phyloP scores from a whole-genome alignment of 2,329 filamentous ascomycete species.

The Colletotrichum melonis region DNA sequence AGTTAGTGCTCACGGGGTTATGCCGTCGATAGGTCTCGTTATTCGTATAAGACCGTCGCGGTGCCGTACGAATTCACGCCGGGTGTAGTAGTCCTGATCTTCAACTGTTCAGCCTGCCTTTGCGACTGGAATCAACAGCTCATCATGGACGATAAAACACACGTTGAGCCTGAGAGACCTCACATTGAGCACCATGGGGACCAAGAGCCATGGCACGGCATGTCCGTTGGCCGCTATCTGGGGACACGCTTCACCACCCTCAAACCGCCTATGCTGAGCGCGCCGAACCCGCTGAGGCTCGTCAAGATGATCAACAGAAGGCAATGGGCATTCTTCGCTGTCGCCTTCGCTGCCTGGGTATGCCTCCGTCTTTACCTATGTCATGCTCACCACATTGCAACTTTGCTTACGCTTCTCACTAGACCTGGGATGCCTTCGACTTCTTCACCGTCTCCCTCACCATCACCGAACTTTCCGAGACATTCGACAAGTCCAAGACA shows the following conservation, averaged over 20 bases:
- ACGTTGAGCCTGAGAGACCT: neutral
- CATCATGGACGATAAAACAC: slow-evolving; percentile 27
- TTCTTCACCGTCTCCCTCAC: slow-evolving; percentile 75
- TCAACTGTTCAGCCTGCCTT: neutral
- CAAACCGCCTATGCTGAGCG: slow-evolving; percentile 66
- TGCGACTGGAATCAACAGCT: neutral
- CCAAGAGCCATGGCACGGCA: slow-evolving; percentile 59
- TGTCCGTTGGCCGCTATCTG: slow-evolving; percentile 59
- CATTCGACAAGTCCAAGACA: slow-evolving; percentile 64
- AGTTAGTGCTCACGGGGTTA: neutral
- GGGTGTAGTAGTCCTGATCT: neutral
- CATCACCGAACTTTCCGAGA: slow-evolving; percentile 62
- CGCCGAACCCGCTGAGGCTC: slow-evolving; percentile 64
- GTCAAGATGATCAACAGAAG: slow-evolving; percentile 59
- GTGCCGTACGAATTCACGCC: neutral
- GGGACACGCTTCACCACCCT: slow-evolving; percentile 65
- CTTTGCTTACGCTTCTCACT: neutral
- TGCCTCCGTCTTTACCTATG: slow-evolving; percentile 30
- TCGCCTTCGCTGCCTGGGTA: slow-evolving; percentile 69
- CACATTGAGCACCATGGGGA: slow-evolving; percentile 37
- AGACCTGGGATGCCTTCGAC: slow-evolving; percentile 75
- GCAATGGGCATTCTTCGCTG: slow-evolving; percentile 67
- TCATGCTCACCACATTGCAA: neutral
- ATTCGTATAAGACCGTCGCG: slow-evolving; percentile 11
- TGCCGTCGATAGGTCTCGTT: neutral